Evolutionary conservation across 208 protist species (phyloP), one percentile per base, ranked within the genome.

Genomic region (Phytomonas francai): DNA sequence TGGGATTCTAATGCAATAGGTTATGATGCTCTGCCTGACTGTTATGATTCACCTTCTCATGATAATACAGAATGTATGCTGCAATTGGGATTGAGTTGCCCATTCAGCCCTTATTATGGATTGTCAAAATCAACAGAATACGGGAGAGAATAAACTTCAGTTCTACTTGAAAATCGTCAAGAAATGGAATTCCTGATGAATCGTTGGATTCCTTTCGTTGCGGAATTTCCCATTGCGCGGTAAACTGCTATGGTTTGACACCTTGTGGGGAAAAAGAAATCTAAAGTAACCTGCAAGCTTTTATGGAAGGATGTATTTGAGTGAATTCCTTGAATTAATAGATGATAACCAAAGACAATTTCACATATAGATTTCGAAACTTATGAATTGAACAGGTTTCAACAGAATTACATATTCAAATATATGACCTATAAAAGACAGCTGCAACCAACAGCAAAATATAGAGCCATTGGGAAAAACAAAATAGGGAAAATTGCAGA

Each of bases 401-500:
- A 22, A 49, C 39, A 49, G 16, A 19, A 22, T 9, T 19, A 49
- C 16, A 49, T 19, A 49, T 49, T 22, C 16, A 49, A 9, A 22
- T 22, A 19, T 19, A 49, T 19, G 39, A 19, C 12, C 16, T 49
- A 19, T 49, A 9, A 49, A 19, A 49, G 16, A 19, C 2, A 19
- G 39, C 39, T 12, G 12, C 39, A 49, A 49, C 12, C 12, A 49
- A 49, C 4, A 49, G 39, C 39, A 9, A 3, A 19, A 49, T 49
- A 12, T 19, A 49, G 14, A 49, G 39, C 39, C 4, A 22, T 19
- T 22, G 16, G 16, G 16, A 49, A 66, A 71, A 69, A 59, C 36
- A 42, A 68, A 69, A 54, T 59, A 62, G 16, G n/a, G 0, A 49
- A 60, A 66, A 51, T 58, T 65, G 14, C 60, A 34, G 8, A 62